Evolutionary conservation across 2,329 filamentous ascomycete species (phyloP).

Genomic region (Leptographium lundbergii): DNA sequence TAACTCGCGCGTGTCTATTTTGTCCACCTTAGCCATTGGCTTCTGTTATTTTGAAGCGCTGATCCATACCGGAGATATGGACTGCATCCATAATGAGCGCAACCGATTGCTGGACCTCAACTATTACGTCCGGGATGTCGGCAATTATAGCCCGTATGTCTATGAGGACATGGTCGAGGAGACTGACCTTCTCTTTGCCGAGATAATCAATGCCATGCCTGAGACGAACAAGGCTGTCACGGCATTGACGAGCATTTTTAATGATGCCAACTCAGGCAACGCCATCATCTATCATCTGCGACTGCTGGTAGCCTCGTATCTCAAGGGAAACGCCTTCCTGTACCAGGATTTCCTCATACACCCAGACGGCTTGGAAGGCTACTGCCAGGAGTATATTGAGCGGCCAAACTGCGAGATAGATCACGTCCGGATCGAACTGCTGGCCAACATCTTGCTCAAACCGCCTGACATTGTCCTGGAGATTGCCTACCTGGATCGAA

Average conservation of each 20-base stretch:
- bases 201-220: conserved; percentile 46
- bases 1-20: background rate
- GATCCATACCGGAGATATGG: conserved; percentile 50
- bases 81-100: conserved; percentile 56
- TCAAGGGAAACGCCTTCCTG: conserved; percentile 58
- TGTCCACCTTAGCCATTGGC: conserved; percentile 54
- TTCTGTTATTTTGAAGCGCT: conserved; percentile 90
- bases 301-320: conserved; percentile 71
- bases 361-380: conserved; percentile 46
- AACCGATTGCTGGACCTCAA: conserved; percentile 60
- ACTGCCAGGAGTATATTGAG: conserved; percentile 60
- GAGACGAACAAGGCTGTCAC: conserved; percentile 43
- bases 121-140: conserved; percentile 55
- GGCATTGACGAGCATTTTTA: conserved; percentile 56
- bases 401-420: conserved; percentile 76
- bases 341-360: conserved; percentile 63
- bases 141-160: conserved; percentile 56
- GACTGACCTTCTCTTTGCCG: conserved; percentile 53
- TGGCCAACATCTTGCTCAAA: conserved; percentile 69
- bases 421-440: conserved; percentile 66
- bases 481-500: conserved; percentile 84
- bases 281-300: conserved; percentile 77
- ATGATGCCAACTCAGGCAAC: conserved; percentile 53
- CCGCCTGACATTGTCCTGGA: conserved; percentile 70
- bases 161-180: conserved; percentile 78